phyloP scores from a whole-genome alignment of 1,284 basidiomycete species.

The Pseudozyma sp. region DNA sequence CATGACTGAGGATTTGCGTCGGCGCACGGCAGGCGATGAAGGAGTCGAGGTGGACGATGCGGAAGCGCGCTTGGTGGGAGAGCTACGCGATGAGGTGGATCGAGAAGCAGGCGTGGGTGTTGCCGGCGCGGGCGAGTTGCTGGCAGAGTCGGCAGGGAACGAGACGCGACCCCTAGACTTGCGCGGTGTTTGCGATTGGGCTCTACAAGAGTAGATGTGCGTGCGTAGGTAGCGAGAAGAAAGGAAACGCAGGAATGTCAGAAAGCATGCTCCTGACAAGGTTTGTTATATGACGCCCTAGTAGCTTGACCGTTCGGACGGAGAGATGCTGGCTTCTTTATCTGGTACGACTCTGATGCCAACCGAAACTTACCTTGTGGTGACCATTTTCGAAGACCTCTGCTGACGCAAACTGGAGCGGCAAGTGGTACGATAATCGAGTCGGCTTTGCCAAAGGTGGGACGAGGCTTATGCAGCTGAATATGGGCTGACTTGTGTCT shows the following conservation, averaged over 20 bases:
- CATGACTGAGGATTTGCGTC: constrained; percentile 45
- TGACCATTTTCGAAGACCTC: constrained; percentile 26
- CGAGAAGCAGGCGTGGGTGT: constrained; percentile 38
- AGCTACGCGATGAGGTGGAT: constrained; percentile 21
- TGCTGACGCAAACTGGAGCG: neutral
- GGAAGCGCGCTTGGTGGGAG: constrained; percentile 28
- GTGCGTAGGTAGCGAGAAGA: neutral
- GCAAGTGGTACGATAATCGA: constrained; percentile 1
- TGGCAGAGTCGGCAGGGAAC: constrained; percentile 32
- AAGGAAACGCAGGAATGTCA: neutral
- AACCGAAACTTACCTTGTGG: constrained; percentile 31
- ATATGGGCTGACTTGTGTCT: constrained; percentile 33
- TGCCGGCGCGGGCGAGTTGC: constrained; percentile 37
- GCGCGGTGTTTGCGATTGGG: constrained; percentile 44
- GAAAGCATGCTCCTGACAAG: neutral
- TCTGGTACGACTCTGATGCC: too few relatives aligned
- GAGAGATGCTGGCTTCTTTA: too few relatives aligned
- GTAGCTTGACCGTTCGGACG: too few relatives aligned
- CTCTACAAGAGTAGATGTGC: constrained; percentile 9
- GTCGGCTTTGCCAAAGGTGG: constrained; percentile 21
- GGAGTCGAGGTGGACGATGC: constrained; percentile 14
- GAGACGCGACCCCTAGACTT: constrained; percentile 34
- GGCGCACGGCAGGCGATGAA: constrained; percentile 25
- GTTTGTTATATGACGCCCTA: too few relatives aligned
- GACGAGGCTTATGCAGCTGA: constrained; percentile 1